A percentile compares a stretch with the other conserved stretches of the same genome.
Conservation (phyloP, 139 green algal genomes). For the Bryopsis sp. region DNA sequence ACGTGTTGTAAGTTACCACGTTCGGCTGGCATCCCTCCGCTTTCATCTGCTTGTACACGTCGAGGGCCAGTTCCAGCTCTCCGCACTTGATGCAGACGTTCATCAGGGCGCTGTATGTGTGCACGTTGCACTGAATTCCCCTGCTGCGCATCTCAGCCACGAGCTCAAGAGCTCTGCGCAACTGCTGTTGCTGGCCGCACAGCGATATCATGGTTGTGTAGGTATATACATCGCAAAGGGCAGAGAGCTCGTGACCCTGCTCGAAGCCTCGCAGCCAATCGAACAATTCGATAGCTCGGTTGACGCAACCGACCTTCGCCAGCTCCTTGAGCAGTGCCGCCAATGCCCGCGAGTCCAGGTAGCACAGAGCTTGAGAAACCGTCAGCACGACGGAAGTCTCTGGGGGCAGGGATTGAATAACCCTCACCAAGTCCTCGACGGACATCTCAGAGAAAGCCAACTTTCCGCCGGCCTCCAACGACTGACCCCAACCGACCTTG, state of each 20-base stretch:
- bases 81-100: conserved; percentile 68
- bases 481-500: conserved; percentile 34
- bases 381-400: conserved; percentile 34
- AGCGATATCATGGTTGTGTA: conserved; percentile 50
- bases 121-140: conserved; percentile 53
- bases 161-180: conserved; percentile 55
- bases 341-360: conserved; percentile 28
- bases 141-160: conserved; percentile 57
- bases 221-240: conserved; percentile 36
- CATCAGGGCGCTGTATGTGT: conserved; percentile 65
- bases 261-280: conserved; percentile 42
- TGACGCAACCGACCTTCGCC: conserved; percentile 25
- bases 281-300: conserved; percentile 43
- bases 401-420: conserved; percentile 33
- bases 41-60: conserved; percentile 60
- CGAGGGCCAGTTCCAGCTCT: conserved; percentile 53
- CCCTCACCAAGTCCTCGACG: conserved; percentile 37
- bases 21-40: conserved; percentile 50
- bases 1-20: conserved; percentile 40
- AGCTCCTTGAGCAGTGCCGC: conserved; percentile 41
- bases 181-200: conserved; percentile 54
- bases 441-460: conserved; percentile 35
- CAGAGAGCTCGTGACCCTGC: conserved; percentile 26
- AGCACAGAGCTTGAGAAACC: conserved; percentile 27
- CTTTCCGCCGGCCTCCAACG: conserved; percentile 23